Base-by-base conservation (phyloP, 2,329 filamentous ascomycete genomes). In the Ceratocystis albifundus region DNA sequence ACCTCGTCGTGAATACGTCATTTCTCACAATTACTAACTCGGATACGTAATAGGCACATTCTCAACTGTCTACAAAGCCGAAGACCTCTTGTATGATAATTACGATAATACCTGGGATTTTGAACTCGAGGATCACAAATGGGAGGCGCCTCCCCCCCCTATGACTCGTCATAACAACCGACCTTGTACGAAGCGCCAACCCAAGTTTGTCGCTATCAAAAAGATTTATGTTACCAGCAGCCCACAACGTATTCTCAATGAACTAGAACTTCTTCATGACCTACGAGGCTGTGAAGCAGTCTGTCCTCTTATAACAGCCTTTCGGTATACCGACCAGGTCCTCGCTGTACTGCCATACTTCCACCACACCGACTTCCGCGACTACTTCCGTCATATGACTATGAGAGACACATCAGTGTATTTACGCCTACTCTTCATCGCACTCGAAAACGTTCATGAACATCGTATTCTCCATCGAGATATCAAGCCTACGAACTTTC, bases 191-290 rank as follows among this genome's bases (percentile, higher is more conserved):
- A 55, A 61, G 25, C 70, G 67, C 3, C 69, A 69, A 25, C 80
- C 88, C 28, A 89, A 88, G 74, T 97, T 88, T 73, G 95, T 99
- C 69, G 94, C 95, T 22, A 89, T 99, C 76, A 99, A 99, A 79
- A 99, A 99, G 79, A 99, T 99, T 71, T 99, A 99, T 75, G 94
- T 97, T 70, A 99, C 95, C 0, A 96, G 92, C 69, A 96, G 91
- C 70, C 94, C 94, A 0, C 82, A 87, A 32, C 89, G 94, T 59
- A 97, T 99, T 71, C 84, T 96, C 73, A 99, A 99, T 77, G 94
- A 99, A 76, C 85, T 99, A 20, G 93, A 97, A 72, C 82, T 99
- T 25, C 84, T 99, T 25, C 86, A 96, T 74, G 91, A 96, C 73
- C 83, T 99, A 7, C 84, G 88, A 62, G 84, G 88, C 66, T 96